Conservation (phyloP, 2,329 filamentous ascomycete species). For the Didymellaceae sp. region DNA sequence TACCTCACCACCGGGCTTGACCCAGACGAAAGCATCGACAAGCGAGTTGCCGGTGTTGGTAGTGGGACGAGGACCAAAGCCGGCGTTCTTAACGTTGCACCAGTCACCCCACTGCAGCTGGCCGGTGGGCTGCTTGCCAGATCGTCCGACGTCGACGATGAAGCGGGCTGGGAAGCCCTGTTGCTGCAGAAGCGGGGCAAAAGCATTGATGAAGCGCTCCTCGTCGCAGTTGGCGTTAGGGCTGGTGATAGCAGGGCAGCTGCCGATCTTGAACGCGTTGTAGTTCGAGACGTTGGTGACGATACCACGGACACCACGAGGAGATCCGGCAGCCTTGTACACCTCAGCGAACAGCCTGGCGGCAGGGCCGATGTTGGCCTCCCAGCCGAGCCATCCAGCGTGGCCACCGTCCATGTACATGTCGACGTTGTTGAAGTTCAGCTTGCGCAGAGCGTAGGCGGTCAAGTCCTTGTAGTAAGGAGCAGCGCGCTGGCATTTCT, state of each 20-base stretch:
- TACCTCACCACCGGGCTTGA: constrained; percentile 68
- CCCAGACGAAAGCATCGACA: constrained; percentile 72
- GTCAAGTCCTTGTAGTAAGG: constrained; percentile 62
- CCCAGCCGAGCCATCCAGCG: constrained; percentile 70
- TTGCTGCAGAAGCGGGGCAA: constrained; percentile 56
- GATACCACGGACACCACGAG: constrained; percentile 58
- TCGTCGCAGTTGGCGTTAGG: constrained; percentile 61
- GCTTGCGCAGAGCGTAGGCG: constrained; percentile 61
- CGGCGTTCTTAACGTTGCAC: constrained; percentile 70
- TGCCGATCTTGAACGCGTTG: constrained; percentile 59
- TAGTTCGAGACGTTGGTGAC: constrained; percentile 67
- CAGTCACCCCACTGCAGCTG: constrained; percentile 68
- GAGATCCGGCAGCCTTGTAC: constrained; percentile 56
- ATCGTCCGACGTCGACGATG: constrained; percentile 62
- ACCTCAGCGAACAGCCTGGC: constrained; percentile 57
- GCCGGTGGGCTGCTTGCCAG: constrained; percentile 65
- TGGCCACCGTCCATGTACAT: constrained; percentile 71
- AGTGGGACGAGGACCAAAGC: constrained; percentile 69
- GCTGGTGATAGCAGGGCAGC: constrained; percentile 54
- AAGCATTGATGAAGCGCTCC: constrained; percentile 58
- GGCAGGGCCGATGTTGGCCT: constrained; percentile 62
- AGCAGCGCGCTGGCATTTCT: constrained; percentile 62
- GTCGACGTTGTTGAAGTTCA: constrained; percentile 67
- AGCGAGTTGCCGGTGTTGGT: constrained; percentile 65
- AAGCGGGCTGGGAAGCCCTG: constrained; percentile 62